Evolutionary conservation across 768 basidiomycete species (phyloP), one percentile per base, ranked within the genome.

Genomic region (Gymnopilus dilepis): DNA sequence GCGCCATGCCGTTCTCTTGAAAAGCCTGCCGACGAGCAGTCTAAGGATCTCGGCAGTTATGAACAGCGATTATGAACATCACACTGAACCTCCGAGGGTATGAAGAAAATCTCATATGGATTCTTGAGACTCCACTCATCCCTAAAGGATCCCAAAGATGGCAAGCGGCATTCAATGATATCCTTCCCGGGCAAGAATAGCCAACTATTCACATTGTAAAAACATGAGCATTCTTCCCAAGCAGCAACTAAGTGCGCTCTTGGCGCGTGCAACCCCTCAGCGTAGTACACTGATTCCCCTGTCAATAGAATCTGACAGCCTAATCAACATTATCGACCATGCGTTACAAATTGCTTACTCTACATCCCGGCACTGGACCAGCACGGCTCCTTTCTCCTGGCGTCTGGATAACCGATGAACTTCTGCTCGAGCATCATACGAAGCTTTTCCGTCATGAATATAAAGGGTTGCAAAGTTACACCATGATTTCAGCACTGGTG

Each of bases 401-500:
- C 22, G 59, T 40, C 61, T 24, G 13, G 42, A 47, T 22, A 56
- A 48, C 43, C 61, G 58, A 56, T 21, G n/a, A 50, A 47, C 12
- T 41, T 40, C 42, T 47, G 53, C 57, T 61, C 43, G 43, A 50
- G 15, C 34, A 59, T 56, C 55, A 43, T 33, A 62, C 61, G 61
- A 62, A 37, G 61, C 61, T 62, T 62, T 53, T 62, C 61, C 61
- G 61, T 45, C 24, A 34, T 41, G 57, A 34, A 45, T 62, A 58
- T 66, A 60, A 57, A 60, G 41, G 15, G 54, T 45, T 6, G 31
- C 26, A 38, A 19, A 21, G 19, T 11, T 17, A 34, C n/a, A 11
- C 41, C 34, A 50, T 48, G 37, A 42, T 30, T 51, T 26, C 45
- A 22, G 55, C 45, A 53, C 54, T 56, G 21, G 58, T 63, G 58